Evolutionary conservation across 345 rosid species (phyloP), one percentile per base, ranked within the genome.

Genomic region (Punica granatum): DNA sequence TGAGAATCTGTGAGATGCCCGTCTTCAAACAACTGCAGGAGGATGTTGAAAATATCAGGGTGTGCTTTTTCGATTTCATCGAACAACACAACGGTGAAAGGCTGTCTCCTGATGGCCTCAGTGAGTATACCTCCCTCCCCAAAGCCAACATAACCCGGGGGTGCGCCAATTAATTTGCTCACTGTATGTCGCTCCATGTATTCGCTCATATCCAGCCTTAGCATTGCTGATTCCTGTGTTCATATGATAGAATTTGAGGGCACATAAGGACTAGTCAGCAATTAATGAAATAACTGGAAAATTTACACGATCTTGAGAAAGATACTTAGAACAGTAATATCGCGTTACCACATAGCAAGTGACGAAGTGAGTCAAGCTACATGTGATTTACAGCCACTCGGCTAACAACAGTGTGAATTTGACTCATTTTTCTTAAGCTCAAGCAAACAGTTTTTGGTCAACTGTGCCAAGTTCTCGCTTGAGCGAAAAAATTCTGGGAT

Each of bases 201-300:
- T 78, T 94, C 99, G 66, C 99, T 94, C 99, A 94, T 94, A 86
- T 94, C 99, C 81, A 94, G 73, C 78, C 99, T 85, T 75, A 94
- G 80, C 95, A 94, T 88, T 23, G 97, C 86, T 34, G 85, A 85
- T 76, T 94, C 99, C 99, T 94, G 83, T 48, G 63, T 64, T 46
- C 53, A 64, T n/a, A 69, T 56, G 46, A 28, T 41, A 62, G 26
- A 49, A 39, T n/a, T 61, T 37, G 21, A 13, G 46, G 9, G 23
- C 23, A 13, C 4, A 14, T 1, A 51, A 51, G 30, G 30, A 51
- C 30, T 23, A 25, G 1, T 19, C 26, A n/a, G 58, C 28, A 51
- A 21, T 25, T 21, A 11, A 51, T n/a, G 30, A 25, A 51, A 51
- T 4, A 1, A 51, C n/a, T 51, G 12, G 60, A 54, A 54, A 12